A percentile compares a stretch with the other conserved stretches of the same genome.
Evolutionary conservation across 2,329 filamentous ascomycete species (phyloP).

Genomic region (Neobulgaria alba): DNA sequence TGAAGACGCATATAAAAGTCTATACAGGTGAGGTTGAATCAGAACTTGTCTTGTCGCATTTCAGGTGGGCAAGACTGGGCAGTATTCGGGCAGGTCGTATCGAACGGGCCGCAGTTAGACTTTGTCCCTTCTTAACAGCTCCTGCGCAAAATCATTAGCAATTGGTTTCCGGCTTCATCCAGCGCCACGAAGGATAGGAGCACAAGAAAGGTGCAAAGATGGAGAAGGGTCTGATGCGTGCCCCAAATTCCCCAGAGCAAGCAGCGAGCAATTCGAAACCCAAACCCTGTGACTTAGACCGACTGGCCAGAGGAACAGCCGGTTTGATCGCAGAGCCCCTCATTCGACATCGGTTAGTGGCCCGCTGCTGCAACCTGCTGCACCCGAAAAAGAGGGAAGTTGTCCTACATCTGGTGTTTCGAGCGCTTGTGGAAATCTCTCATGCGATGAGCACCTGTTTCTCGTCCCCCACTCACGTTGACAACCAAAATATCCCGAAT

Average conservation of each 20-base stretch:
- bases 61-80: conserved; percentile 4
- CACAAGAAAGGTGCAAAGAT: neutral
- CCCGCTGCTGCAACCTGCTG: neutral
- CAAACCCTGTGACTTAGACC: neutral
- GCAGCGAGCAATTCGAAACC: neutral
- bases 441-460: conserved; percentile 17
- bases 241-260: no score
- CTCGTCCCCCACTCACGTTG: conserved; percentile 1
- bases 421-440: conserved; percentile 20
- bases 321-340: neutral
- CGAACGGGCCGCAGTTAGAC: neutral
- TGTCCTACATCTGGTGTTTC: conserved; percentile 28
- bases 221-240: neutral
- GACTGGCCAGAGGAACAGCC: neutral
- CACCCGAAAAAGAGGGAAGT: conserved; percentile 12
- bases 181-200: neutral
- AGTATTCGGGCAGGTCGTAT: neutral
- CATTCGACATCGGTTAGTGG: neutral
- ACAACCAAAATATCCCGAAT: conserved; percentile 7
- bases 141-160: neutral
- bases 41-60: conserved; percentile 15
- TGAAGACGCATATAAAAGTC: conserved; percentile 18
- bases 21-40: conserved; percentile 14
- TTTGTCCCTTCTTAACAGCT: neutral
- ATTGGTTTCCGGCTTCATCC: neutral